Evolutionary conservation across 2,329 filamentous ascomycete genomes (phyloP).

Genomic region (Nothophaeocryptopus gaeumannii): DNA sequence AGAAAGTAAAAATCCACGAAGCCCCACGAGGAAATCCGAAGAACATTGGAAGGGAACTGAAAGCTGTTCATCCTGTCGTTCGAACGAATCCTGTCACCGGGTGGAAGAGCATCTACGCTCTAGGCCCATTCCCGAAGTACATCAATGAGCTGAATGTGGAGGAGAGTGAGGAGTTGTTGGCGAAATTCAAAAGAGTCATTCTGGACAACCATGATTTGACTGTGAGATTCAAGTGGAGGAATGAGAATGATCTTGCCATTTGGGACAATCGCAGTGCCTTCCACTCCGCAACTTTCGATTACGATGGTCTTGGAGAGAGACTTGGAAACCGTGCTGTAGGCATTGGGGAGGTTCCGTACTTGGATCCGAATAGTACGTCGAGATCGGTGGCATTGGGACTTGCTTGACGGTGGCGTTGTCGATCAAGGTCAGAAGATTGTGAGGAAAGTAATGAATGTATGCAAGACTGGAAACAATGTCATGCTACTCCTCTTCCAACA

Average conservation of each 20-base stretch:
- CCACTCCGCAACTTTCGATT: slow-evolving; percentile 63
- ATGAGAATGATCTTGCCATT: slow-evolving; percentile 53
- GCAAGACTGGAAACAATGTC: no score
- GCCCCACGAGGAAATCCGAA: slow-evolving; percentile 25
- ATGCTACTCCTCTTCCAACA: no score
- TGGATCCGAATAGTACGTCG: slow-evolving; percentile 52
- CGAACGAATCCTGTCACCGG: slow-evolving; percentile 61
- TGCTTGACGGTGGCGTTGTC: no score
- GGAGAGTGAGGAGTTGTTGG: slow-evolving; percentile 26
- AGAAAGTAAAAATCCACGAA: slow-evolving; percentile 24
- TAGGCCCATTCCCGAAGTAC: slow-evolving; percentile 55
- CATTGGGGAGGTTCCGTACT: slow-evolving; percentile 55
- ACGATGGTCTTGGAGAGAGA: slow-evolving; percentile 52
- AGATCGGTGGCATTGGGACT: slow-evolving; percentile 28
- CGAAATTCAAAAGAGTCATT: slow-evolving; percentile 36
- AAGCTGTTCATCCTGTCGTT: slow-evolving; percentile 49
- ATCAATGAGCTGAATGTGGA: slow-evolving; percentile 50
- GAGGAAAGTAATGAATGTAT: no score
- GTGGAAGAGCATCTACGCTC: slow-evolving; percentile 60
- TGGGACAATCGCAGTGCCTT: slow-evolving; percentile 65
- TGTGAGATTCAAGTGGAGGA: slow-evolving; percentile 50
- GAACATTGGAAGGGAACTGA: slow-evolving; percentile 24
- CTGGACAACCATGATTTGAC: slow-evolving; percentile 52
- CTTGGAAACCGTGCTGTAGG: slow-evolving; percentile 54
- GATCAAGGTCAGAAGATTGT: no score